Evolutionary conservation across 2,329 filamentous ascomycete genomes (phyloP), one percentile per base, ranked within the genome.

Genomic region (Ascocoryne sarcoides): DNA sequence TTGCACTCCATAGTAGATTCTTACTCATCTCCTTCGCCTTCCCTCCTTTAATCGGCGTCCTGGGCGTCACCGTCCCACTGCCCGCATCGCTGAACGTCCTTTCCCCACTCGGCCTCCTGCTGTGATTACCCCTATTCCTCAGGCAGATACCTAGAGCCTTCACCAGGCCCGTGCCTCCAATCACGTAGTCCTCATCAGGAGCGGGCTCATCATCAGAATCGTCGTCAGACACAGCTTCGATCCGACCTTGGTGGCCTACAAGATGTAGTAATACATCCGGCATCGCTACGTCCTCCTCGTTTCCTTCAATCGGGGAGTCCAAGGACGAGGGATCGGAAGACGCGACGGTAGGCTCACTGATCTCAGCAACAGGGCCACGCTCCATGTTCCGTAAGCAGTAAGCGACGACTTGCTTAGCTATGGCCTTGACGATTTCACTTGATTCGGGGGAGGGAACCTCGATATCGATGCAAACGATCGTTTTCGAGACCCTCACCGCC

Each of bases 301-400:
- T 60, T 10, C 61, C 62, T 33, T 69, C 62, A n/a, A n/a, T n/a
- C n/a, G n/a, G n/a, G n/a, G n/a, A n/a, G n/a, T n/a, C n/a, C n/a
- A n/a, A n/a, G n/a, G n/a, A n/a, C n/a, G n/a, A n/a, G 14, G 65
- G 60, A 18, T 63, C 55, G 39, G 49, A 42, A 32, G 46, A 33
- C 32, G 47, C 23, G 19, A 45, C 35, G 38, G 68, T 62, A 23
- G 66, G 61, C 35, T 69, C 60, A 47, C 65, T 65, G 43, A 76
- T 71, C 41, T 82, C 79, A 8, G 74, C 70, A 43, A 87, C 76
- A 9, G 85, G 79, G 12, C 83, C 75, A 8, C 75, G 76, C 60
- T 95, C 87, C 69, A 98, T 82, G 54, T 98, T 98, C 42, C 84
- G 79, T 46, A 98, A 71, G 47, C 85, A 95, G 61, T 95, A 95